A percentile compares a stretch with the other conserved stretches of the same genome.
Evolutionary conservation across 106 monocot species (phyloP).

Genomic region (Allium sativum): DNA sequence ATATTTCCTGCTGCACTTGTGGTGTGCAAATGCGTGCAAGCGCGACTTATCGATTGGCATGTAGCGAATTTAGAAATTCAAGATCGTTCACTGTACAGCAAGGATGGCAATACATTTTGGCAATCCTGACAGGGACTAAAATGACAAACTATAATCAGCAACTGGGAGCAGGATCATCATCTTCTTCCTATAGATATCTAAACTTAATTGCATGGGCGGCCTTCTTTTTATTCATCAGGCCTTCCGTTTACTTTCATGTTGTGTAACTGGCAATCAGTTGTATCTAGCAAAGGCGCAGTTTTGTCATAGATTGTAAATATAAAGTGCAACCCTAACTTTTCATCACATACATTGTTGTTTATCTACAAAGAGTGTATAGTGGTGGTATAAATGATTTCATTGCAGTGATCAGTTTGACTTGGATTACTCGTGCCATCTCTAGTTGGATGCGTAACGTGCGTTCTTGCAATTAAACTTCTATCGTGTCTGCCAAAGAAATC

Average conservation of each 20-base stretch:
- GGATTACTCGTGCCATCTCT: too few species aligned
- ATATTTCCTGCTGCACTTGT: conserved; percentile 59
- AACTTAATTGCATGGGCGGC: not conserved
- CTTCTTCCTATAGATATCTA: not conserved
- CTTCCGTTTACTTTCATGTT: conserved; percentile 8
- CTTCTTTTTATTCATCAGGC: conserved; percentile 1
- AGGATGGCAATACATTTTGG: conserved; percentile 83
- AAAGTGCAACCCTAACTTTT: not conserved
- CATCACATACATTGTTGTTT: too few species aligned
- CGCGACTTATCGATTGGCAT: conserved; percentile 81
- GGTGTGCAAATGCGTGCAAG: conserved; percentile 80
- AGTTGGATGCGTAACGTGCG: too few species aligned
- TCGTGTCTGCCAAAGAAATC: too few species aligned
- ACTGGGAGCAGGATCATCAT: conserved; percentile 2
- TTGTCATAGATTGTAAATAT: conserved; percentile 12
- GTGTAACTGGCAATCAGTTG: not conserved
- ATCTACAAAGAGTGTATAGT: too few species aligned
- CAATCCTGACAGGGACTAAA: conserved; percentile 37
- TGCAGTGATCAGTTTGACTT: too few species aligned
- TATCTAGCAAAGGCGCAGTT: conserved; percentile 5
- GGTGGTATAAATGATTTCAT: too few species aligned
- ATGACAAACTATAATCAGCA: conserved; percentile 1
- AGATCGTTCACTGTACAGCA: conserved; percentile 90
- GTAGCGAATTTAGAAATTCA: conserved; percentile 98
- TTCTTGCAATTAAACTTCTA: too few species aligned